These are phyloP conservation scores for Pholiota microspora DNA, from an alignment of 768 basidiomycete genomes.

Conservation along the genomic window DNA sequence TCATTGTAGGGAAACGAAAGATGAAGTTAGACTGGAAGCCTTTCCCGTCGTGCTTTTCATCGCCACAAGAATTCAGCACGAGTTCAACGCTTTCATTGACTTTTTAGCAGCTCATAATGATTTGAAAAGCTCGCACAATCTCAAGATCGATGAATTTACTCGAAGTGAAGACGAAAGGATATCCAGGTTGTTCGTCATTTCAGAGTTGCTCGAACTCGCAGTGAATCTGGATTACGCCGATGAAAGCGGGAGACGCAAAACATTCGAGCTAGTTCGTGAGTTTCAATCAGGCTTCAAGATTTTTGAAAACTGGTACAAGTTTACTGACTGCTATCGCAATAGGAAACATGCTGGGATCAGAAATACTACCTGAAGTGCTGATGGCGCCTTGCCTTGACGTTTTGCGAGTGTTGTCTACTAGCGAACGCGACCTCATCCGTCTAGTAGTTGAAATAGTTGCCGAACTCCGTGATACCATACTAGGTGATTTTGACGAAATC, in stretches of 20 bases:
- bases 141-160: conserved; percentile 33
- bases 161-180: conserved; percentile 45
- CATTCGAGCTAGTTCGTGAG: conserved; percentile 83
- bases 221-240: conserved; percentile 87
- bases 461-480: conserved; percentile 60
- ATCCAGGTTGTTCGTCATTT: conserved; percentile 66
- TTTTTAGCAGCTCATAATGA: background rate
- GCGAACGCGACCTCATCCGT: conserved; percentile 83
- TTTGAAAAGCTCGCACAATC: conserved; percentile 1
- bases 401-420: conserved; percentile 64
- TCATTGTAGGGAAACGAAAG: conserved; percentile 62
- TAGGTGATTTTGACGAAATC: conserved; percentile 35
- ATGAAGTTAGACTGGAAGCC: conserved; percentile 61
- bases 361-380: conserved; percentile 64
- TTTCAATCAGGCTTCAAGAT: conserved; percentile 14
- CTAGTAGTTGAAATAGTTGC: conserved; percentile 87
- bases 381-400: conserved; percentile 82
- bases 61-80: conserved; percentile 69
- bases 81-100: conserved; percentile 53
- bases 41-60: conserved; percentile 81
- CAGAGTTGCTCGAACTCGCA: conserved; percentile 78
- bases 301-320: background rate
- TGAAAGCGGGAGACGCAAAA: conserved; percentile 86
- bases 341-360: conserved; percentile 83
- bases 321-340: background rate